Percentiles rank a stretch among this genome's conserved stretches.
phyloP scores from a whole-genome alignment of 2,329 filamentous ascomycete genomes.

The Coniochaeta hoffmannii region DNA sequence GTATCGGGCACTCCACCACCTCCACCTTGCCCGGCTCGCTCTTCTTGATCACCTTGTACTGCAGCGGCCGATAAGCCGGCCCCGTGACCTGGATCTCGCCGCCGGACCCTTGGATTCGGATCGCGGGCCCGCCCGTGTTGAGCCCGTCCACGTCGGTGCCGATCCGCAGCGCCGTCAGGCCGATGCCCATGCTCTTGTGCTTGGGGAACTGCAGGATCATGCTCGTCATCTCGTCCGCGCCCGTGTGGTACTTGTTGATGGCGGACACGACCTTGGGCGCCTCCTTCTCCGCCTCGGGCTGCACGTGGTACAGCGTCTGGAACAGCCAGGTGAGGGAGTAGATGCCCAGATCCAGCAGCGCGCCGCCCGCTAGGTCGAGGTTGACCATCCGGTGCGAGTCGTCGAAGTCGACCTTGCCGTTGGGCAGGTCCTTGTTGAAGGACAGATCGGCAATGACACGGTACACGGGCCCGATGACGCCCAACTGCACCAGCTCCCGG shows the following conservation, averaged over 20 bases:
- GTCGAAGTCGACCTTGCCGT: constrained; percentile 48
- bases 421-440: constrained; percentile 49
- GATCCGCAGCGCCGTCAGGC: constrained; percentile 57
- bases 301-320: constrained; percentile 78
- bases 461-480: constrained; percentile 53
- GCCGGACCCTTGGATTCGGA: constrained; percentile 72
- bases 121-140: constrained; percentile 53
- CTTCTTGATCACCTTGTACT: constrained; percentile 55
- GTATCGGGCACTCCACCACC: constrained; percentile 45
- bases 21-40: constrained; percentile 39
- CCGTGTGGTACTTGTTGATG: constrained; percentile 65
- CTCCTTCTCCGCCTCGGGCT: constrained; percentile 60
- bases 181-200: constrained; percentile 64
- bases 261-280: constrained; percentile 60
- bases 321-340: constrained; percentile 89
- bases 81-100: constrained; percentile 78
- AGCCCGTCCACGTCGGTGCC: constrained; percentile 54
- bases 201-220: constrained; percentile 70
- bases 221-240: constrained; percentile 71
- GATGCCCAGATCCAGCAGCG: constrained; percentile 77
- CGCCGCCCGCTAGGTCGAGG: constrained; percentile 72
- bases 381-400: constrained; percentile 74
- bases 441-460: constrained; percentile 55
- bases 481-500: constrained; percentile 52
- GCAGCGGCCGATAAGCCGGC: constrained; percentile 61